Evolutionary conservation across 306 rosid species (phyloP).

Genomic region (Sophora flavescens): DNA sequence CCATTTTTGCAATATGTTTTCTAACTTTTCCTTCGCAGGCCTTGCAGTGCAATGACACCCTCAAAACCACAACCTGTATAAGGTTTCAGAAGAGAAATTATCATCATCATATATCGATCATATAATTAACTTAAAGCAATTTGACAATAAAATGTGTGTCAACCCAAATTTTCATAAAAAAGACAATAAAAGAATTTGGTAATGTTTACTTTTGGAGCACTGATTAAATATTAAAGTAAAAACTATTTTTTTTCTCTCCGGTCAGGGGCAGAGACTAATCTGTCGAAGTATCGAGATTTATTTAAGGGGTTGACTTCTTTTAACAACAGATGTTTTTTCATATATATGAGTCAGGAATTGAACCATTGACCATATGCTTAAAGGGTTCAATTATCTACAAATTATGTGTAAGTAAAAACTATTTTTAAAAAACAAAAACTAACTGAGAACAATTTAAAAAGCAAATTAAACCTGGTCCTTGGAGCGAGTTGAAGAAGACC

Average conservation of each 20-base stretch:
- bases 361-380: too few relatives aligned
- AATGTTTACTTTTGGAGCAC: too few relatives aligned
- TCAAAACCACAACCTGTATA: constrained; percentile 73
- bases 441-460: not conserved
- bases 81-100: constrained; percentile 5
- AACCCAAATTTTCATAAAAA: not conserved
- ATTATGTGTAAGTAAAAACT: too few relatives aligned
- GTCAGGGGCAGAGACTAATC: too few relatives aligned
- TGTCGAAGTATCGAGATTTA: too few relatives aligned
- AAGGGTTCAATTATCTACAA: too few relatives aligned
- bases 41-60: constrained; percentile 86
- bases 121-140: not conserved
- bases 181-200: too few relatives aligned
- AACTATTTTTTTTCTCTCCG: too few relatives aligned
- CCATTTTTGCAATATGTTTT: constrained; percentile 88
- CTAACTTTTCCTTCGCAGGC: constrained; percentile 91
- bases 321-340: too few relatives aligned
- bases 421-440: not conserved
- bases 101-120: not conserved
- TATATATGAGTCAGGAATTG: too few relatives aligned
- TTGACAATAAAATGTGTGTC: not conserved
- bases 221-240: too few relatives aligned
- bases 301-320: too few relatives aligned
- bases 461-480: constrained; percentile 72
- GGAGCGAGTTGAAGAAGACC: constrained; percentile 51